Conservation (phyloP, 768 basidiomycete genomes). For the Tephrocybe rancida region DNA sequence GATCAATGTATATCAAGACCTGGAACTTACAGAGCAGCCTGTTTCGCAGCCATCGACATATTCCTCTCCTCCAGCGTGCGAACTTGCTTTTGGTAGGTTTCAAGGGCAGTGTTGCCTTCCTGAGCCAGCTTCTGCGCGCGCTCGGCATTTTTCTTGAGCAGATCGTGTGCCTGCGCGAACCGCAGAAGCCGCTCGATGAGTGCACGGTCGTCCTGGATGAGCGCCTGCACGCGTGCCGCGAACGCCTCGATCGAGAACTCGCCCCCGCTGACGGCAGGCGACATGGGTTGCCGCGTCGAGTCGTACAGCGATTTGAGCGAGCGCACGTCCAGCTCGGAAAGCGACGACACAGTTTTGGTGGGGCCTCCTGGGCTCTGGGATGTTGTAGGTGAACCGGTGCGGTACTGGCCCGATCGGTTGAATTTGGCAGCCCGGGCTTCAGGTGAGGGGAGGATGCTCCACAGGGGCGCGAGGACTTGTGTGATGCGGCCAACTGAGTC, state of each 20-base stretch:
- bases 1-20: background rate
- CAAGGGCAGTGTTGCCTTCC: constrained; percentile 76
- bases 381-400: constrained; percentile 47
- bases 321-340: constrained; percentile 86
- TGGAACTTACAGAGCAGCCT: constrained; percentile 56
- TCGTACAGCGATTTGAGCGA: constrained; percentile 84
- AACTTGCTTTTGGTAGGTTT: constrained; percentile 92
- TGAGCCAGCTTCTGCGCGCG: constrained; percentile 88
- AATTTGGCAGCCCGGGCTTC: constrained; percentile 78
- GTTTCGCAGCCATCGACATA: constrained; percentile 47
- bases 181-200: constrained; percentile 83
- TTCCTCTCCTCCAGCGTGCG: constrained; percentile 79
- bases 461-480: constrained; percentile 69
- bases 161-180: constrained; percentile 86
- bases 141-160: constrained; percentile 91
- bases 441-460: constrained; percentile 82
- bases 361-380: constrained; percentile 4
- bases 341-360: constrained; percentile 42
- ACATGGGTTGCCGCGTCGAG: constrained; percentile 28
- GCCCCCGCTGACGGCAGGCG: constrained; percentile 26
- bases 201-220: constrained; percentile 81
- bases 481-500: constrained; percentile 57
- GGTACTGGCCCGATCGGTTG: constrained; percentile 46
- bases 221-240: constrained; percentile 72
- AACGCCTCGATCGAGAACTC: constrained; percentile 79